phyloP scores from a whole-genome alignment of 176 grass and related monocot species.

The Dactylis glomerata region DNA sequence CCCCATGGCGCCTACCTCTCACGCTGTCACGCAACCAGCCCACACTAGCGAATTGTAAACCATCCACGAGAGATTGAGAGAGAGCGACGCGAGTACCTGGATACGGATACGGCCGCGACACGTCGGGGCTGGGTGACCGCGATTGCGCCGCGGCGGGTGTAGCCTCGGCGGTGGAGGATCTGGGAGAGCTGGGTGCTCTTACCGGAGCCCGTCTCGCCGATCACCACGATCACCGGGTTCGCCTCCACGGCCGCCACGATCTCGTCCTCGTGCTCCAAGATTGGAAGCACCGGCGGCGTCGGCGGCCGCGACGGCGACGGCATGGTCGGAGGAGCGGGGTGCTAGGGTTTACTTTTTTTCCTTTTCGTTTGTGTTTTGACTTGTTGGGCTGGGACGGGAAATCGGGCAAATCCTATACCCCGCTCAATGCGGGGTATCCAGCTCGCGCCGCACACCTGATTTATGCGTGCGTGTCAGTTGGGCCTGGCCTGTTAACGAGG shows the following conservation, averaged over 20 bases:
- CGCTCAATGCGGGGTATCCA: too few species aligned
- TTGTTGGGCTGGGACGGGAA: not conserved
- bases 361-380: not conserved
- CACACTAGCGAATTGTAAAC: conserved; percentile 5
- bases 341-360: conserved; percentile 22
- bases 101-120: conserved; percentile 85
- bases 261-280: conserved; percentile 71
- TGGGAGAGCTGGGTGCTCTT: conserved; percentile 98
- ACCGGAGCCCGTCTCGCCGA: conserved; percentile 89
- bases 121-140: conserved; percentile 91
- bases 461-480: too few species aligned
- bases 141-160: conserved; percentile 67
- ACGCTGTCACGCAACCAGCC: not conserved
- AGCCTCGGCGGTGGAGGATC: conserved; percentile 79
- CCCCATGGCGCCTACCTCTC: not conserved
- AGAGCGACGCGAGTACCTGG: conserved; percentile 43
- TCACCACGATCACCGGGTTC: conserved; percentile 72
- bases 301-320: conserved; percentile 16
- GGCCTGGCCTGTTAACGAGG: too few species aligned
- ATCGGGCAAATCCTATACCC: too few species aligned
- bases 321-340: conserved; percentile 17
- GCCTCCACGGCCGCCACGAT: conserved; percentile 70
- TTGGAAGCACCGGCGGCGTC: conserved; percentile 50
- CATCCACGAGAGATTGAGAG: not conserved
- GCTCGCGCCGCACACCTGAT: too few species aligned